Base-by-base conservation (phyloP, 805 yeast genomes). In the Saccharomyces mikatae region DNA sequence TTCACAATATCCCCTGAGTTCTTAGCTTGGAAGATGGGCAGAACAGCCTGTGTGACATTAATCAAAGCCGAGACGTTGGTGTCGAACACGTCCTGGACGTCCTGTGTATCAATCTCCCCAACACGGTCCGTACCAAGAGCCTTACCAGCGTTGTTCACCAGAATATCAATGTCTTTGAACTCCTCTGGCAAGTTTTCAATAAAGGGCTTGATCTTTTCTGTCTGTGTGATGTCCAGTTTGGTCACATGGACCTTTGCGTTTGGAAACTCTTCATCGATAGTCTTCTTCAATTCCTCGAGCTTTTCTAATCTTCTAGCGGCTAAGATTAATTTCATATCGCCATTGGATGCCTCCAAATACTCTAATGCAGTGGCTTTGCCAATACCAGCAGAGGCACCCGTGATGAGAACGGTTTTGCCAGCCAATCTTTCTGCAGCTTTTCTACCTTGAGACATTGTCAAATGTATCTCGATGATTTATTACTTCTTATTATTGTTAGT, bases 361-460 rank as follows among this genome's bases (percentile, higher is more conserved):
- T 91, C 96, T 49, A 78, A 71, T 14, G 97, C 98, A 10, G 97
- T 90, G 52, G 96, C 94, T 60, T 82, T 82, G 11, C 98, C 99
- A 64, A 92, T 92, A 54, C 98, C 98, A 14, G 96, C 83, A 27
- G 96, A 88, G 6, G 98, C 98, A 58, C 98, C 98, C n/a, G 98
- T 89, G 64, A 92, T 86, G 46, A 92, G 79, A 31, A 89, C 78
- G 21, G 84, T 82, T 68, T 92, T 91, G 50, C 86, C 86, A 24
- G 86, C 82, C 32, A 92, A 76, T 68, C 97, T 80, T 68, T 84
- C 84, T 47, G 91, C 88, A 52, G 96, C 94, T 66, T 76, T 80
- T 51, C 77, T 59, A 59, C 91, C 92, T 73, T 77, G 81, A 6
- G 89, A 84, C 87, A 82, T 82, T 41, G 17, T 61, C 22, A 46